Evolutionary conservation across 1,139 yeast genomes (phyloP).

Genomic region (Diutina siamensis): DNA sequence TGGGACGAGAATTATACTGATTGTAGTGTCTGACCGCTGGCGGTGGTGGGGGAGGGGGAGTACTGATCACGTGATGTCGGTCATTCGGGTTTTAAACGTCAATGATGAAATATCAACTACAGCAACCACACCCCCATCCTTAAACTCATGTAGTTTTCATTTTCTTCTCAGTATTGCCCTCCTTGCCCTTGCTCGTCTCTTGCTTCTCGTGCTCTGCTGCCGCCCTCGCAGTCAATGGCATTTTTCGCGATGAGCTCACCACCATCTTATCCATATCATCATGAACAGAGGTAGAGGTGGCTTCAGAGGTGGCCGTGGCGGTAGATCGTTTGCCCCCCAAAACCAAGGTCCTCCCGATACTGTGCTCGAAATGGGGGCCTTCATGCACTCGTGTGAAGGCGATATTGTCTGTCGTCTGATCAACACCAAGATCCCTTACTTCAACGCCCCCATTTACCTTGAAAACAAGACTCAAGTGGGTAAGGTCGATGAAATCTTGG

Average conservation of each 20-base stretch:
- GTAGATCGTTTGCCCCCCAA: slow-evolving; percentile 6
- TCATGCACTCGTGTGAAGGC: slow-evolving; percentile 89
- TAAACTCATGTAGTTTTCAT: no score
- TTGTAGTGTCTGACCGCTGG: no score
- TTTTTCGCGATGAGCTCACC: slow-evolving; percentile 3
- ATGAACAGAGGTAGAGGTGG: slow-evolving; percentile 65
- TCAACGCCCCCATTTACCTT: slow-evolving; percentile 95
- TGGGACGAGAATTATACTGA: no score
- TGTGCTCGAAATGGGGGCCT: slow-evolving; percentile 90
- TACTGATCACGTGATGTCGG: no score
- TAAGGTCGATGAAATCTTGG: slow-evolving; percentile 95
- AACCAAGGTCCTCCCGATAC: slow-evolving; percentile 76
- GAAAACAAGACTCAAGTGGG: slow-evolving; percentile 95
- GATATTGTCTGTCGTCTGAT: slow-evolving; percentile 94
- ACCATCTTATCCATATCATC: neutral
- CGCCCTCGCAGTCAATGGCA: neutral
- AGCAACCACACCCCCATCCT: no score
- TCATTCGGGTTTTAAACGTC: no score
- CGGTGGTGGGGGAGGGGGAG: no score
- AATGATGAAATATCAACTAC: no score
- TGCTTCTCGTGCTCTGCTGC: no score
- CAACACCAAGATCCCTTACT: slow-evolving; percentile 90
- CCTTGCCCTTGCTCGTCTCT: no score
- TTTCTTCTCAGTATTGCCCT: no score
- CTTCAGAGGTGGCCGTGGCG: slow-evolving; percentile 41